Conservation (phyloP, 2,329 filamentous ascomycete genomes). For the Fusarium poae region DNA sequence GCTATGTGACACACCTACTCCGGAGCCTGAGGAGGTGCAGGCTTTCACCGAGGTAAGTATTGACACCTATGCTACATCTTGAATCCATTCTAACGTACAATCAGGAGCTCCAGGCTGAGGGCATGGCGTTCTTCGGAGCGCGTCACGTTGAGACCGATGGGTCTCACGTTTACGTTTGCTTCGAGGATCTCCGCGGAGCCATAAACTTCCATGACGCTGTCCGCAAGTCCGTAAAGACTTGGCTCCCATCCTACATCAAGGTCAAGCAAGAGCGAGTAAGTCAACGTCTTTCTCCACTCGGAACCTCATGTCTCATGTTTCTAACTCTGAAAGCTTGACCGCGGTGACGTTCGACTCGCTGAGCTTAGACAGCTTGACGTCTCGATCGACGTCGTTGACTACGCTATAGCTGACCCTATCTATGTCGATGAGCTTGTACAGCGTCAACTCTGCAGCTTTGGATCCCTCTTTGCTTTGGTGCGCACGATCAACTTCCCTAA, state of each 20-base stretch:
- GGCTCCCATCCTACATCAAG: conserved; percentile 54
- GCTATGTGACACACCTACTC: conserved; percentile 52
- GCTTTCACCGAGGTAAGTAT: conserved; percentile 60
- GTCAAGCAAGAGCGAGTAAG: conserved; percentile 31
- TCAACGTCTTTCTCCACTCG: not conserved
- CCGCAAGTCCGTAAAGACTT: conserved; percentile 59
- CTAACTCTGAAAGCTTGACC: conserved; percentile 9
- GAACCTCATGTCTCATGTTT: not conserved
- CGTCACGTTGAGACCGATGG: conserved; percentile 56
- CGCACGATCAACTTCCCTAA: conserved; percentile 57
- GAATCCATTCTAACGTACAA: conserved; percentile 21
- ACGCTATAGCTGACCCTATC: conserved; percentile 42
- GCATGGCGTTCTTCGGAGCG: conserved; percentile 55
- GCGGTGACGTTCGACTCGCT: conserved; percentile 15
- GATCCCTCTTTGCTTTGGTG: conserved; percentile 66
- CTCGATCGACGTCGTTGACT: conserved; percentile 41
- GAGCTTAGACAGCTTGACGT: conserved; percentile 51
- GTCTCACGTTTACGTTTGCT: conserved; percentile 64
- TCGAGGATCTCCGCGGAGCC: conserved; percentile 72
- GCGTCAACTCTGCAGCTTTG: conserved; percentile 60
- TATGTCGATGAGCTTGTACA: conserved; percentile 54
- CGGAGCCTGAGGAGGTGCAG: conserved; percentile 57
- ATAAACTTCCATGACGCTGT: conserved; percentile 63
- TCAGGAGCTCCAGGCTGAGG: conserved; percentile 56
- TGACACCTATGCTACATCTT: not conserved